Evolutionary conservation across 306 rosid genomes (phyloP).

Genomic region (Rosa rugosa): DNA sequence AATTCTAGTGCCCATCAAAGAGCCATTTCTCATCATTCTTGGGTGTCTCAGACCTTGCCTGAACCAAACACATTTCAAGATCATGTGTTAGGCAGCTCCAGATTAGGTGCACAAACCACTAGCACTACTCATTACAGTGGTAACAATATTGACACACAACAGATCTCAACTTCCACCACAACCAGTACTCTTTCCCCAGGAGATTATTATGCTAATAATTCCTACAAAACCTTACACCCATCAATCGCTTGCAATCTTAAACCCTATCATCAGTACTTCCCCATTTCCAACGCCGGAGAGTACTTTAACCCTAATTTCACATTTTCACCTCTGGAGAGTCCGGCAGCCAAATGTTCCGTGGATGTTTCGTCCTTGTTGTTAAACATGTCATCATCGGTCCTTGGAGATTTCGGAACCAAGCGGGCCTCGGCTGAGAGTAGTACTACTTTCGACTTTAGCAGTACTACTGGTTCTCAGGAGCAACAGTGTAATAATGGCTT

Average conservation of each 20-base stretch:
- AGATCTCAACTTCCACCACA: constrained; percentile 32
- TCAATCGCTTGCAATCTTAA: constrained; percentile 6
- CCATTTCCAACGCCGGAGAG: constrained; percentile 43
- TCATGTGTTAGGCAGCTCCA: constrained; percentile 33
- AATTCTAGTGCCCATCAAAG: constrained; percentile 67
- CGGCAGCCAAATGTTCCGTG: constrained; percentile 24
- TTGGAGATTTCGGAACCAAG: constrained; percentile 35
- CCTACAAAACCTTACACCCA: constrained; percentile 34
- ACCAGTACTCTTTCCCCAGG: constrained; percentile 23
- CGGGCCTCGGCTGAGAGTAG: constrained; percentile 17
- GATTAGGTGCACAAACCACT: constrained; percentile 23
- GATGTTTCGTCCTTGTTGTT: constrained; percentile 67
- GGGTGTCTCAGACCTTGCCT: constrained; percentile 54
- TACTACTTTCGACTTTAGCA: constrained; percentile 1
- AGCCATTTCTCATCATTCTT: constrained; percentile 72
- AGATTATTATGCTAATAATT: constrained; percentile 34
- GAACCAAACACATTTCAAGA: constrained; percentile 35
- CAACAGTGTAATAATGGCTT: constrained; percentile 31
- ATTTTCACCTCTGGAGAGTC: constrained; percentile 46
- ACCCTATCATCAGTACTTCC: constrained; percentile 40
- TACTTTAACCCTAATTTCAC: constrained; percentile 34
- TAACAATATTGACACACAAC: constrained; percentile 33
- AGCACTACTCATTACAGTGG: constrained; percentile 32
- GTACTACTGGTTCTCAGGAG: constrained; percentile 27
- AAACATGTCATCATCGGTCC: constrained; percentile 73